Evolutionary conservation across 2,329 filamentous ascomycete species (phyloP).

Genomic region (Cladobotryum protrusum): DNA sequence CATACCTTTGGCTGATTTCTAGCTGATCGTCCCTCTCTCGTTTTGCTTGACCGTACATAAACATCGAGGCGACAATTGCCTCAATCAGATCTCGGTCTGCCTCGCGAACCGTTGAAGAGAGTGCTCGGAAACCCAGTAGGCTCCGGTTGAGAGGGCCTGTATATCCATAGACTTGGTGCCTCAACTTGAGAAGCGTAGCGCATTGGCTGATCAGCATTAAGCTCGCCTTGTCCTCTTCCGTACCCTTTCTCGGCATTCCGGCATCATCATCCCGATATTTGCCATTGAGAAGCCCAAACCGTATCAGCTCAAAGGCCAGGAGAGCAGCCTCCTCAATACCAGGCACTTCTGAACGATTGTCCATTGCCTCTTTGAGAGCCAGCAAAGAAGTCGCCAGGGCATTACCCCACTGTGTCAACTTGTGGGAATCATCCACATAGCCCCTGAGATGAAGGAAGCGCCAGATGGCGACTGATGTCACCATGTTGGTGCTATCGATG

Average conservation of each 20-base stretch:
- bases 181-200: slow-evolving; percentile 73
- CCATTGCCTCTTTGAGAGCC: slow-evolving; percentile 49
- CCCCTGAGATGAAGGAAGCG: slow-evolving; percentile 83
- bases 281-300: slow-evolving; percentile 69
- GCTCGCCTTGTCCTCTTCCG: slow-evolving; percentile 68
- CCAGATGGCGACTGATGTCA: slow-evolving; percentile 71
- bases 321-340: slow-evolving; percentile 70
- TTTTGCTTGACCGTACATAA: slow-evolving; percentile 72
- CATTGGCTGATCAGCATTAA: slow-evolving; percentile 81
- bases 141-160: slow-evolving; percentile 91
- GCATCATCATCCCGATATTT: slow-evolving; percentile 53
- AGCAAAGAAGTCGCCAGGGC: slow-evolving; percentile 67
- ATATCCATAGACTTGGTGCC: slow-evolving; percentile 81
- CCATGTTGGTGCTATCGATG: slow-evolving; percentile 60
- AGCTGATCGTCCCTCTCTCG: slow-evolving; percentile 61
- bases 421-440: slow-evolving; percentile 73
- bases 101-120: slow-evolving; percentile 72
- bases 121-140: slow-evolving; percentile 76
- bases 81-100: slow-evolving; percentile 79
- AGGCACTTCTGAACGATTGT: slow-evolving; percentile 36
- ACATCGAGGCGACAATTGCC: slow-evolving; percentile 70
- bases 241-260: slow-evolving; percentile 49
- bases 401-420: slow-evolving; percentile 77
- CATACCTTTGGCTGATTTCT: slow-evolving; percentile 67
- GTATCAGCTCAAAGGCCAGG: slow-evolving; percentile 78